These are phyloP conservation scores for Grosmannia serpens DNA, from an alignment of 2,329 filamentous ascomycete species.

Conservation along the genomic window DNA sequence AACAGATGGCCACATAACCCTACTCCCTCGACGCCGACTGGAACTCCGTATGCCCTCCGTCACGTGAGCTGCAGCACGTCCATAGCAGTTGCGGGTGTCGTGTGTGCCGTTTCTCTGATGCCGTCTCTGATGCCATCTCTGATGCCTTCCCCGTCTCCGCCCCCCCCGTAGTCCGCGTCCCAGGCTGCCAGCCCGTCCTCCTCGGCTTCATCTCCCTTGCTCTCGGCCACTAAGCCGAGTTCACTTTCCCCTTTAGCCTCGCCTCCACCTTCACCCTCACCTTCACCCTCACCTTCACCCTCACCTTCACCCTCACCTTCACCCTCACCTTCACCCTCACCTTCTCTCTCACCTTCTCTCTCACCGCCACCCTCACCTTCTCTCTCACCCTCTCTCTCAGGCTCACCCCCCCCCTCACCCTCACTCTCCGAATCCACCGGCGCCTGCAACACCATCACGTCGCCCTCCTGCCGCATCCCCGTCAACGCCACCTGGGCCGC, in stretches of 20 bases:
- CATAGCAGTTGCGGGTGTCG: no score
- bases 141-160: neutral
- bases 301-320: neutral
- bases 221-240: no score
- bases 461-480: neutral
- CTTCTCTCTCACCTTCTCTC: neutral
- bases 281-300: neutral
- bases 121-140: no score
- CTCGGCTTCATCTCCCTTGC: neutral
- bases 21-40: no score
- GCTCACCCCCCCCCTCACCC: neutral
- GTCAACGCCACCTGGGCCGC: neutral
- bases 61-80: no score
- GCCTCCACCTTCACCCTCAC: no score
- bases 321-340: neutral
- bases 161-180: neutral
- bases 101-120: no score
- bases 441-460: slow-evolving; percentile 11
- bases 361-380: neutral
- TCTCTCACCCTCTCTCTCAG: neutral
- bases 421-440: slow-evolving; percentile 9
- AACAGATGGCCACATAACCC: no score
- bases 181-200: neutral
- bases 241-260: no score
- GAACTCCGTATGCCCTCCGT: no score